phyloP scores from a whole-genome alignment of 169 alveolate species.

The Plasmodium adleri region DNA sequence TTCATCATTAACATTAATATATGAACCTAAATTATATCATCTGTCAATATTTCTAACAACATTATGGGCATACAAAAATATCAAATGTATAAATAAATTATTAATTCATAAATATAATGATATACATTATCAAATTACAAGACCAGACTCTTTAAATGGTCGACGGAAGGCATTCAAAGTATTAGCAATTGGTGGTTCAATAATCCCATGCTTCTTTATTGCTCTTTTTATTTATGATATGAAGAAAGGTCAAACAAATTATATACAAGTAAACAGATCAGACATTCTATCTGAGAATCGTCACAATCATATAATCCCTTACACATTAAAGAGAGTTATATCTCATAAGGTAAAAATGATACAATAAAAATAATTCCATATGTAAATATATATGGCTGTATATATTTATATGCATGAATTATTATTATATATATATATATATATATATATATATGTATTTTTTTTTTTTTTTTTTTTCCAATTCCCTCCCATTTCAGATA shows the following conservation, averaged over 20 bases:
- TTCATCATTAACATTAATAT: conserved; percentile 19
- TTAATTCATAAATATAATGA: conserved; percentile 47
- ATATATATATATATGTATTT: not conserved
- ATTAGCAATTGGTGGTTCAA: conserved; percentile 52
- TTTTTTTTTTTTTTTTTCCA: not conserved
- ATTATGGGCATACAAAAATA: conserved; percentile 55
- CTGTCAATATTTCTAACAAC: conserved; percentile 27
- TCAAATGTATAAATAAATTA: conserved; percentile 45
- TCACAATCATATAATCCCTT: conserved; percentile 14
- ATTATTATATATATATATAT: not conserved
- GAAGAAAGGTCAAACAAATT: conserved; percentile 16
- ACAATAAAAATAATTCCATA: not conserved
- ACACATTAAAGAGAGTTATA: conserved; percentile 25
- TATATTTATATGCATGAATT: not conserved
- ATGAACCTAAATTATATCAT: conserved; percentile 65
- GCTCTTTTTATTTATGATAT: conserved; percentile 35
- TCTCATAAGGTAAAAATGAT: conserved; percentile 18
- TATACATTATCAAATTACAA: conserved; percentile 45
- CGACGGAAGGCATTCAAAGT: conserved; percentile 35
- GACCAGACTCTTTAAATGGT: conserved; percentile 60
- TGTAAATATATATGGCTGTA: not conserved
- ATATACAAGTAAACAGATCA: not conserved
- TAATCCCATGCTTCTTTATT: conserved; percentile 27
- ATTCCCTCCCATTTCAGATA: conserved; percentile 2
- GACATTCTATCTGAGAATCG: not conserved